A percentile compares a stretch with the other conserved stretches of the same genome.
Evolutionary conservation across 2,329 filamentous ascomycete genomes (phyloP).

Genomic region (Colletotrichum shisoi): DNA sequence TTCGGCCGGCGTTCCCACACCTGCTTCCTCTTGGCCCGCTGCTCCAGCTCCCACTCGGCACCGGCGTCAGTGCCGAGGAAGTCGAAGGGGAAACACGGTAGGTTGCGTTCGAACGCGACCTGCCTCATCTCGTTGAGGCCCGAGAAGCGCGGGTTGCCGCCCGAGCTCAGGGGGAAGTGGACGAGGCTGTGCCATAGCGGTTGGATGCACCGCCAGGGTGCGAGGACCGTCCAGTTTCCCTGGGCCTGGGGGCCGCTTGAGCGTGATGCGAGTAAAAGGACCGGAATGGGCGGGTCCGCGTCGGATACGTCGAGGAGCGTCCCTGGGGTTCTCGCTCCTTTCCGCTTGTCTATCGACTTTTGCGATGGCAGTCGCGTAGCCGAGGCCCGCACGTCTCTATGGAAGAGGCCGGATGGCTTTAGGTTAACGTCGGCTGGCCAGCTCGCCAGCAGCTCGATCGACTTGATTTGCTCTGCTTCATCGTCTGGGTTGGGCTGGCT

Average conservation of each 20-base stretch:
- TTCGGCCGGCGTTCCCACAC: conserved; percentile 82
- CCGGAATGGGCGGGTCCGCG: conserved; percentile 78
- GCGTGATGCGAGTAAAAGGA: conserved; percentile 72
- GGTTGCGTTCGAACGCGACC: conserved; percentile 78
- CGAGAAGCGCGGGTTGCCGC: conserved; percentile 82
- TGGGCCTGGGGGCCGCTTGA: conserved; percentile 60
- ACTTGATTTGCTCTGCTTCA: conserved; percentile 48
- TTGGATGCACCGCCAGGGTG: conserved; percentile 89
- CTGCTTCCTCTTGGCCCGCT: conserved; percentile 65
- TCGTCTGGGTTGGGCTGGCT: conserved; percentile 51
- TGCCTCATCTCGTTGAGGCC: conserved; percentile 83
- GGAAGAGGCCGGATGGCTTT: conserved; percentile 68
- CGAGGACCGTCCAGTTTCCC: conserved; percentile 81
- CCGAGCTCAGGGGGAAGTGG: conserved; percentile 80
- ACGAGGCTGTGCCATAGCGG: conserved; percentile 87
- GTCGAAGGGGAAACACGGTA: conserved; percentile 87
- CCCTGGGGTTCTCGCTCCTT: conserved; percentile 69
- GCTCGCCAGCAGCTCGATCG: conserved; percentile 68
- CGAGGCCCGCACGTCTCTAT: conserved; percentile 69
- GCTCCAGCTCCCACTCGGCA: conserved; percentile 75
- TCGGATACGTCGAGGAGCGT: conserved; percentile 63
- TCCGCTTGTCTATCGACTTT: conserved; percentile 81
- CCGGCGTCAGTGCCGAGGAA: conserved; percentile 82
- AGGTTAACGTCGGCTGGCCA: conserved; percentile 71
- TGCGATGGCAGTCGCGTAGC: conserved; percentile 76